phyloP scores from a whole-genome alignment of 2,329 filamentous ascomycete genomes.

The Fusarium pseudoanthophilum region DNA sequence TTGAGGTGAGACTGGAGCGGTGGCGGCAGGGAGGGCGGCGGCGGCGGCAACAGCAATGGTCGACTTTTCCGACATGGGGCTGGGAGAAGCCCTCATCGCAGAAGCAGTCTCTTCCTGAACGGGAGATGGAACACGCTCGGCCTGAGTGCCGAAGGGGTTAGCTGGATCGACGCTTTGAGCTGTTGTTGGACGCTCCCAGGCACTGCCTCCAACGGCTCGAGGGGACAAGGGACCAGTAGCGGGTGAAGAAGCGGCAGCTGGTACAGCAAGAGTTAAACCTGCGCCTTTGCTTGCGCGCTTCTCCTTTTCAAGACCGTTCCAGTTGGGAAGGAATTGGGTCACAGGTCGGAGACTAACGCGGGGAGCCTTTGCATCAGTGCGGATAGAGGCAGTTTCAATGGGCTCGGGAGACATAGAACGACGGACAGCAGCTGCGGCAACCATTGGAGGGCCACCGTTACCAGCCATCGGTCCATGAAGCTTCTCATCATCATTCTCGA shows the following conservation, averaged over 20 bases:
- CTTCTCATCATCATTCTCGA: constrained; percentile 75
- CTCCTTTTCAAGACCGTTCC: constrained; percentile 60
- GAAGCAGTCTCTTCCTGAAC: constrained; percentile 49
- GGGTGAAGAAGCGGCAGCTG: constrained; percentile 41
- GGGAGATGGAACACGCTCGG: constrained; percentile 61
- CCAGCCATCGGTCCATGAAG: constrained; percentile 53
- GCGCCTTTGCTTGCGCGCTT: constrained; percentile 62
- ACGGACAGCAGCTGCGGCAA: constrained; percentile 12
- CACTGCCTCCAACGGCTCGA: constrained; percentile 49
- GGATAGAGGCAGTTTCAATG: constrained; percentile 25
- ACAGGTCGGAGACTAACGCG: constrained; percentile 86
- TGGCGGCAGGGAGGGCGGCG: constrained; percentile 45
- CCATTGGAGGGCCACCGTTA: constrained; percentile 39
- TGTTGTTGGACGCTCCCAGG: constrained; percentile 62
- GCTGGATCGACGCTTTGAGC: constrained; percentile 61
- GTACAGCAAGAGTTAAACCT: constrained; percentile 52
- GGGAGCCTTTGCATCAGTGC: constrained; percentile 70
- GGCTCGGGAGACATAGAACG: constrained; percentile 28
- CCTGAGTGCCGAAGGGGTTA: constrained; percentile 78
- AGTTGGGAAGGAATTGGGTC: constrained; percentile 82
- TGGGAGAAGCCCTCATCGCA: constrained; percentile 43
- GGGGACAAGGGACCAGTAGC: constrained; percentile 32
- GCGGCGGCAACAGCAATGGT: constrained; percentile 34
- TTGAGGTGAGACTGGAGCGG: constrained; percentile 27
- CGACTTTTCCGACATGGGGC: constrained; percentile 48